phyloP scores from a whole-genome alignment of 805 yeast species.

The Nakazawaea laoshanensis region DNA sequence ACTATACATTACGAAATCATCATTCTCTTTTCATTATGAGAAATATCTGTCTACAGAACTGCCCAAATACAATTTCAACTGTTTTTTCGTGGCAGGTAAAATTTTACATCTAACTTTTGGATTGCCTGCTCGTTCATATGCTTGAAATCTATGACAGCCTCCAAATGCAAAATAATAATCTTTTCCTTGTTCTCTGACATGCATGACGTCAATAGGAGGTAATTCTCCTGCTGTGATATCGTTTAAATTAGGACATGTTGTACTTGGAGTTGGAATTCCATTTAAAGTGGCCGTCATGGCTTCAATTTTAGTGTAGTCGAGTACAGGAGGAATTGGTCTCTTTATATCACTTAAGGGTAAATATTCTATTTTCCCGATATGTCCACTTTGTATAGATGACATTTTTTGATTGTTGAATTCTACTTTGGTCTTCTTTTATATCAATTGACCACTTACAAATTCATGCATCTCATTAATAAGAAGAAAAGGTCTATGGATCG shows the following conservation, averaged over 20 bases:
- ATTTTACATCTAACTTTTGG: slow-evolving; percentile 59
- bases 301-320: slow-evolving; percentile 65
- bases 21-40: slow-evolving; percentile 7
- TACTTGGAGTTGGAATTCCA: slow-evolving; percentile 56
- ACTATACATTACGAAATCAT: not conserved
- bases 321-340: slow-evolving; percentile 81
- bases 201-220: slow-evolving; percentile 77
- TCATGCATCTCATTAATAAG: too few relatives aligned
- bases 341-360: slow-evolving; percentile 62
- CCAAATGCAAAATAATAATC: slow-evolving; percentile 76
- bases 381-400: slow-evolving; percentile 68
- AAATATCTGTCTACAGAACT: slow-evolving; percentile 50
- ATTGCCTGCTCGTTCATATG: slow-evolving; percentile 53
- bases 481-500: too few relatives aligned
- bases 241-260: slow-evolving; percentile 40
- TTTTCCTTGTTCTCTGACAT: slow-evolving; percentile 55
- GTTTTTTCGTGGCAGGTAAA: slow-evolving; percentile 67
- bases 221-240: slow-evolving; percentile 51
- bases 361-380: slow-evolving; percentile 39
- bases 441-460: not conserved
- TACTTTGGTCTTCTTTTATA: not conserved
- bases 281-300: slow-evolving; percentile 69
- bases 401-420: slow-evolving; percentile 20
- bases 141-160: slow-evolving; percentile 86
- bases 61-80: slow-evolving; percentile 64